phyloP scores from a whole-genome alignment of 1,284 basidiomycete genomes.

The Pseudozyma thailandica region DNA sequence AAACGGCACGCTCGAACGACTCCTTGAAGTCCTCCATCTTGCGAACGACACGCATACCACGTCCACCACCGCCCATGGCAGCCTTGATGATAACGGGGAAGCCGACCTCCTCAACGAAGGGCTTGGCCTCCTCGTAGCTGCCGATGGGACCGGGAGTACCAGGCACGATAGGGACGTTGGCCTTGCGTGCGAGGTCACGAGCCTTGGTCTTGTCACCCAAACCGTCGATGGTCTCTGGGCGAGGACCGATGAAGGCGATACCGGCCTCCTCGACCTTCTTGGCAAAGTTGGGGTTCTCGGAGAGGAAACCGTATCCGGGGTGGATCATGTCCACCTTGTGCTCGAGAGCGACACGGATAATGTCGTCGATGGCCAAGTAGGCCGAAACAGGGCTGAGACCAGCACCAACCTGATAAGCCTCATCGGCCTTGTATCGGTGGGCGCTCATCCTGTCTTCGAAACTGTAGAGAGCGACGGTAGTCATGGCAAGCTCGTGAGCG shows the following conservation, averaged over 20 bases:
- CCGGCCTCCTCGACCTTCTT: conserved; percentile 96
- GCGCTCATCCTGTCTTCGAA: conserved; percentile 95
- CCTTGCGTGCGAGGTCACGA: conserved; percentile 63
- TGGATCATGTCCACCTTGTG: conserved; percentile 99
- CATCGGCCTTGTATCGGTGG: conserved; percentile 98
- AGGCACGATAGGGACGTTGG: conserved; percentile 89
- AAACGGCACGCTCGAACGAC: conserved; percentile 90
- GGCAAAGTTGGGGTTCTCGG: conserved; percentile 95
- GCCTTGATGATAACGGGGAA: conserved; percentile 99
- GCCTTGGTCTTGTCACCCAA: conserved; percentile 99
- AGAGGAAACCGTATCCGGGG: conserved; percentile 87
- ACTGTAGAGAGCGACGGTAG: conserved; percentile 98
- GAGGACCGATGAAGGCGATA: conserved; percentile 94
- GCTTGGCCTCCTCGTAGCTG: conserved; percentile 81
- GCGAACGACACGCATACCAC: conserved; percentile 76
- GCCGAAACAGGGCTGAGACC: conserved; percentile 94
- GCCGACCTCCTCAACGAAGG: conserved; percentile 91
- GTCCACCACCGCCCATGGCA: conserved; percentile 97
- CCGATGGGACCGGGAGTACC: conserved; percentile 94
- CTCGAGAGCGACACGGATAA: conserved; percentile 77
- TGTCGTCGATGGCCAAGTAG: conserved; percentile 97
- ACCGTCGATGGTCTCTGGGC: conserved; percentile 95
- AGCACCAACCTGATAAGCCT: conserved; percentile 97
- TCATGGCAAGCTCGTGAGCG: conserved; percentile 98
- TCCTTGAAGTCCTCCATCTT: conserved; percentile 90